Conservation (phyloP, 371 early-diverging fungal genomes). For the Mortierella sp. region DNA sequence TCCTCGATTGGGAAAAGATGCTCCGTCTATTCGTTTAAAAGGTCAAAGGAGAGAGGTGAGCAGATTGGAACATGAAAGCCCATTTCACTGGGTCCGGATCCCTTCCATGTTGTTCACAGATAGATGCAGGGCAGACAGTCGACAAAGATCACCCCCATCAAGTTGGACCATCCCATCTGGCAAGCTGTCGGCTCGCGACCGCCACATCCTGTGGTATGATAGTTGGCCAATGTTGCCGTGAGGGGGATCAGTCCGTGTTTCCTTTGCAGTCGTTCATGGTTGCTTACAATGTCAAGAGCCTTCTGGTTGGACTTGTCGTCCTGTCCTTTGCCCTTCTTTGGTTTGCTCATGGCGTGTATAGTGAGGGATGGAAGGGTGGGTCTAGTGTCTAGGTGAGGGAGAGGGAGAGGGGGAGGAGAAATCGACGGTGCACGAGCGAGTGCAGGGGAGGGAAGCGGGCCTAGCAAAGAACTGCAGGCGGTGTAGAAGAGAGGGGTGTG, state of each 20-base stretch:
- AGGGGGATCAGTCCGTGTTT: too few relatives aligned
- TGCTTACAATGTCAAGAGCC: slow-evolving; percentile 52
- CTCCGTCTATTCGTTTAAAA: slow-evolving; percentile 60
- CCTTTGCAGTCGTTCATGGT: neutral
- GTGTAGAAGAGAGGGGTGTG: neutral
- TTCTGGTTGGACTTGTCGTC: slow-evolving; percentile 23
- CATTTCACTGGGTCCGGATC: too few relatives aligned
- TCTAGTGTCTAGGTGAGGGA: neutral
- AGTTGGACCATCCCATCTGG: too few relatives aligned
- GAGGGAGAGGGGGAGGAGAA: neutral
- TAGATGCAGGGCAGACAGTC: too few relatives aligned
- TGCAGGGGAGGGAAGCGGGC: neutral
- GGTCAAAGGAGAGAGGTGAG: neutral
- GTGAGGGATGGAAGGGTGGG: neutral
- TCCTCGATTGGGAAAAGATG: slow-evolving; percentile 80
- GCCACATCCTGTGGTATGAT: too few relatives aligned
- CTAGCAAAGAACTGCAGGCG: neutral
- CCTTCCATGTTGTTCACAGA: too few relatives aligned
- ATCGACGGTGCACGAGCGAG: neutral
- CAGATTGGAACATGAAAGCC: neutral
- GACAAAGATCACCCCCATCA: too few relatives aligned
- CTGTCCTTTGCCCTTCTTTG: slow-evolving; percentile 20
- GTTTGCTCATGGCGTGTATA: slow-evolving; percentile 22
- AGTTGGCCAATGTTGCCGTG: too few relatives aligned
- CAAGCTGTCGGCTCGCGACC: too few relatives aligned